Evolutionary conservation across 352 stramenopile genomes (phyloP), one percentile per base, ranked within the genome.

Genomic region (Globisporangium rhizosaccharum): DNA sequence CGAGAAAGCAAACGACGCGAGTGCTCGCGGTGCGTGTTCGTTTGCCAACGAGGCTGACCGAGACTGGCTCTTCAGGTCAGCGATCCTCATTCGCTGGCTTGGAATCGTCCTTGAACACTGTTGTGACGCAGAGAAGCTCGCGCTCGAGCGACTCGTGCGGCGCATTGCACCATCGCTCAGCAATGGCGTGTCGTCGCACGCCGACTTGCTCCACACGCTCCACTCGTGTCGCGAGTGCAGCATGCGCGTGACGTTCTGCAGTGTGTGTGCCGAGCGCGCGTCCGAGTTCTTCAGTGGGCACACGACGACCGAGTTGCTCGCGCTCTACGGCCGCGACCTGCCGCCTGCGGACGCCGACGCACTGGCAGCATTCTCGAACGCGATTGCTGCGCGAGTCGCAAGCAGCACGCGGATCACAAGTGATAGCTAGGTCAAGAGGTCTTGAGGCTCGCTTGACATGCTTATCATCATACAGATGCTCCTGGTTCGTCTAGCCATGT

Each of bases 261-360:
- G 51, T 17, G 42, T 63, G 2, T 91, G 81, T 59, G 62, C 71
- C 2, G 61, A 66, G 23, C 76, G 73, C 25, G 70, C 79, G 18
- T 73, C 67, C 64, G 81, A 88, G 57, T 91, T 85, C 67, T 89
- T 89, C 51, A 70, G 63, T 6, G 75, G 75, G 5, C 85, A 82
- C 64, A 73, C 79, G 8, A 62, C 61, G 14, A 8, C 67, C 0
- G 81, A 91, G 63, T 66, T 91, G 39, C 66, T 79, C 28, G 59
- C 66, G 20, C 62, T 87, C 25, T 91, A 91, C 57, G 68, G 76
- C 0, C 72, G 54, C 2, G 76, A 87, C 12, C 65, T 90, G 25
- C 78, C 81, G 3, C 62, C 75, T 5, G 79, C 76, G 2, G 74
- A 90, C 49, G 61, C 63, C 39, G 67, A 73, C 39, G 65, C 70